A percentile compares a stretch with the other conserved stretches of the same genome.
Evolutionary conservation across 2,329 filamentous ascomycete species (phyloP).

Genomic region (Aspergillus pseudoterreus): DNA sequence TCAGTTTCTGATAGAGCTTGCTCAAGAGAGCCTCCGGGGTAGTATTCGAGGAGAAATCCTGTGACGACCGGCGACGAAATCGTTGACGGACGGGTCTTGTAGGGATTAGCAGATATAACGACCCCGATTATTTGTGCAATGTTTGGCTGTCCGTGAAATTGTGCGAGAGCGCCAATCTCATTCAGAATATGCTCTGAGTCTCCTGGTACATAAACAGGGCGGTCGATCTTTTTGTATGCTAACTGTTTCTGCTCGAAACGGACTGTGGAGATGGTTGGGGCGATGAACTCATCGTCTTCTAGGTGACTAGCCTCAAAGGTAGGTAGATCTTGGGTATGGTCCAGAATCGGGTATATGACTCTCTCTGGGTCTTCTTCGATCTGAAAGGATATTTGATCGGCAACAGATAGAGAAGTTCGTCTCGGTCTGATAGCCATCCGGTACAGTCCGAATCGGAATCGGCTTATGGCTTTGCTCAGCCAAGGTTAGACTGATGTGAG

Average conservation of each 20-base stretch:
- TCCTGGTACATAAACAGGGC: slow-evolving; percentile 13
- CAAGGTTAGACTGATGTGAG: slow-evolving; percentile 8
- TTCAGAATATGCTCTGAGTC: slow-evolving; percentile 13
- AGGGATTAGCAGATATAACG: slow-evolving; percentile 7
- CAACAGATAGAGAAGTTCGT: not conserved
- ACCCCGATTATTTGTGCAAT: slow-evolving; percentile 16
- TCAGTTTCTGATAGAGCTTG: not conserved
- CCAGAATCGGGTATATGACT: slow-evolving; percentile 1
- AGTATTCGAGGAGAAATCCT: slow-evolving; percentile 17
- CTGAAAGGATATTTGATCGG: not conserved
- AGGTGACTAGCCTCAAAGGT: not conserved
- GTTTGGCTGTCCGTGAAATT: slow-evolving; percentile 11
- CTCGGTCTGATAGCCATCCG: not conserved
- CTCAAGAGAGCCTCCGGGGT: slow-evolving; percentile 14
- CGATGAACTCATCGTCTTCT: not conserved
- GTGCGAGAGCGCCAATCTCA: slow-evolving; percentile 13
- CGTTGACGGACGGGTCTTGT: slow-evolving; percentile 2
- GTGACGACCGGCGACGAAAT: slow-evolving; percentile 7
- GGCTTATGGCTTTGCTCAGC: slow-evolving; percentile 5
- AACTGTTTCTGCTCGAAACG: slow-evolving; percentile 3
- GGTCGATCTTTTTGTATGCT: slow-evolving; percentile 10
- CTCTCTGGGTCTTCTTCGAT: slow-evolving; percentile 1
- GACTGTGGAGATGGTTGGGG: not conserved
- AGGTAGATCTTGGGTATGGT: not conserved
- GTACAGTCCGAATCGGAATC: not conserved